Base-by-base conservation (phyloP, 352 stramenopile genomes). In the Peronospora tabacina region DNA sequence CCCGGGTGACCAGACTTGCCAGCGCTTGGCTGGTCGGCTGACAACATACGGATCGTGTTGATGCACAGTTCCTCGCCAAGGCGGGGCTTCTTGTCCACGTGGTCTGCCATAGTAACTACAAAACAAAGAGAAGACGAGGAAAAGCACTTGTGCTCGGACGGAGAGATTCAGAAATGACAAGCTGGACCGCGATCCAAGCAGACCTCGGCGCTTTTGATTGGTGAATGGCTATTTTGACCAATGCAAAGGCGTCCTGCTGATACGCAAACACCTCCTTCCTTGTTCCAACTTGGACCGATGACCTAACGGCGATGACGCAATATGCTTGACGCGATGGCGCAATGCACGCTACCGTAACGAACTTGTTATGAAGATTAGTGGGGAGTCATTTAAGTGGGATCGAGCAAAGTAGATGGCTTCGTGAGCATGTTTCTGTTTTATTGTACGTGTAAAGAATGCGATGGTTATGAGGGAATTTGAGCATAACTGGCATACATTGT, bases 1-100 rank as follows among this genome's bases (percentile, higher is more conserved):
- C 87, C 87, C 0, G 96, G 96, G 83, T 99, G 97, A 19, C 97
- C 97, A 47, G 87, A 98, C 66, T 99, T 98, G 52, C 96, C 96
- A 45, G 94, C 90, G 62, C 91, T 90, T 38, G 97, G 94, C 75
- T 98, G 96, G 75, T 99, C 97, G n/a, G 91, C 92, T 44, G 82
- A 92, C 34, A 99, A 81, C 59, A 97, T 88, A 62, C 96, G 92
- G 63, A 99, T 96, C 32, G 94, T 98, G 83, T 99, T 99, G 70
- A 99, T 90, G 73, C 92, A 98, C 70, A 90, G 66, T 61, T 90
- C 79, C 49, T 87, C 79, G 57, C 72, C 70, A 60, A 87, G 80
- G 68, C 76, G 74, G 16, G 66, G 68, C 66, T 87, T 90, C 74
- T 87, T 87, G 66, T 87, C 74, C 39, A 87, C 73, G 74, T 90